Conservation (phyloP, 129 eudicot species). For the Glebionis coronaria region DNA sequence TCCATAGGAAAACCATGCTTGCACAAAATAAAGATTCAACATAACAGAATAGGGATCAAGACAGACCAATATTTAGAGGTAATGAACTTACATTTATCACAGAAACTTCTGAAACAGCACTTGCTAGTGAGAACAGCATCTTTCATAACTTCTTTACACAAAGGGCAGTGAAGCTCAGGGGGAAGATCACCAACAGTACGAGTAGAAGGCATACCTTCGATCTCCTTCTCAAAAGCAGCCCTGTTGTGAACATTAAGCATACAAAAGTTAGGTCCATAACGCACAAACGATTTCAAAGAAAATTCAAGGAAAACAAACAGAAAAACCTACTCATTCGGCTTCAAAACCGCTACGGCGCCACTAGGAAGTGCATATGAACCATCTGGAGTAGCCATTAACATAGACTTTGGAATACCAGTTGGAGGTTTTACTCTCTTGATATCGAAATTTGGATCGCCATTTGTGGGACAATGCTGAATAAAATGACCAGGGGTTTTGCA, state of each 20-base stretch:
- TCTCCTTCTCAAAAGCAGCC: constrained; percentile 98
- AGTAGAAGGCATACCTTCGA: constrained; percentile 93
- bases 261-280: background rate
- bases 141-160: constrained; percentile 90
- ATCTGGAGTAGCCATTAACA: constrained; percentile 93
- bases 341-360: constrained; percentile 82
- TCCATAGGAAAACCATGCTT: background rate
- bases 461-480: constrained; percentile 97
- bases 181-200: constrained; percentile 91
- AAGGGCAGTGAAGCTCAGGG: constrained; percentile 86
- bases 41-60: too few species aligned
- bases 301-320: background rate
- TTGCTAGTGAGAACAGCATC: constrained; percentile 98
- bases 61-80: constrained; percentile 1
- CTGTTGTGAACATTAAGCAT: constrained; percentile 32
- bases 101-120: constrained; percentile 87
- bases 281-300: background rate
- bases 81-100: constrained; percentile 80
- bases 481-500: constrained; percentile 97
- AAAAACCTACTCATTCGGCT: constrained; percentile 84
- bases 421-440: constrained; percentile 88
- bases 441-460: constrained; percentile 92
- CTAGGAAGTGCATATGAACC: constrained; percentile 95
- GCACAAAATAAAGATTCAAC: background rate
- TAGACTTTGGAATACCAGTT: constrained; percentile 95